phyloP scores from a whole-genome alignment of 1,284 basidiomycete genomes.

The Puccinia polysora region DNA sequence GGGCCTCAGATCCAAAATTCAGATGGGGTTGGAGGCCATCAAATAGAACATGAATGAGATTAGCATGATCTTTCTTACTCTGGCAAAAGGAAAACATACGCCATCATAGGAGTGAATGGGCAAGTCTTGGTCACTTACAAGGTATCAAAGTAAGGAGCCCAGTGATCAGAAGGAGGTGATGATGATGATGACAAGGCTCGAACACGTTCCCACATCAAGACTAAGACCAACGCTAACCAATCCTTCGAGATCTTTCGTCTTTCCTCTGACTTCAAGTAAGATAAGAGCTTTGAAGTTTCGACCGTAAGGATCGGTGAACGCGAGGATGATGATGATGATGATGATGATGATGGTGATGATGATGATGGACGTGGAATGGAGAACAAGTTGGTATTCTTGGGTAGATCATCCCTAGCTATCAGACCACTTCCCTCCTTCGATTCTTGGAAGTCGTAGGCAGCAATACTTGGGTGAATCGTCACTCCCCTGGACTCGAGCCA shows the following conservation, averaged over 20 bases:
- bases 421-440: conserved; percentile 4
- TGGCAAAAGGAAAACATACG: not conserved
- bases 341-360: too few relatives aligned
- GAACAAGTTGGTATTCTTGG: conserved; percentile 4
- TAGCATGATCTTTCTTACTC: not conserved
- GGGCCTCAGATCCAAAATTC: conserved; percentile 55
- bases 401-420: not conserved
- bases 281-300: not conserved
- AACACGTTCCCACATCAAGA: conserved; percentile 28
- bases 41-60: not conserved
- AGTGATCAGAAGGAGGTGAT: not conserved
- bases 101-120: not conserved
- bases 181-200: not conserved
- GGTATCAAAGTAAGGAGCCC: conserved; percentile 32
- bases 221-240: conserved; percentile 20
- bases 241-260: not conserved
- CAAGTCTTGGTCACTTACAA: not conserved
- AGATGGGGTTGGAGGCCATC: not conserved
- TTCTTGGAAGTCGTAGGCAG: not conserved
- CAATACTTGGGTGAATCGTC: not conserved
- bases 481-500: conserved; percentile 6
- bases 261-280: not conserved
- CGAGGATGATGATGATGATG: not conserved
- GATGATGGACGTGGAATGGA: conserved; percentile 11
- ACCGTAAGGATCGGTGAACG: conserved; percentile 18